Percentiles rank a stretch among this genome's conserved stretches.
Evolutionary conservation across 352 stramenopile genomes (phyloP).

Genomic region (Globisporangium alternatum): DNA sequence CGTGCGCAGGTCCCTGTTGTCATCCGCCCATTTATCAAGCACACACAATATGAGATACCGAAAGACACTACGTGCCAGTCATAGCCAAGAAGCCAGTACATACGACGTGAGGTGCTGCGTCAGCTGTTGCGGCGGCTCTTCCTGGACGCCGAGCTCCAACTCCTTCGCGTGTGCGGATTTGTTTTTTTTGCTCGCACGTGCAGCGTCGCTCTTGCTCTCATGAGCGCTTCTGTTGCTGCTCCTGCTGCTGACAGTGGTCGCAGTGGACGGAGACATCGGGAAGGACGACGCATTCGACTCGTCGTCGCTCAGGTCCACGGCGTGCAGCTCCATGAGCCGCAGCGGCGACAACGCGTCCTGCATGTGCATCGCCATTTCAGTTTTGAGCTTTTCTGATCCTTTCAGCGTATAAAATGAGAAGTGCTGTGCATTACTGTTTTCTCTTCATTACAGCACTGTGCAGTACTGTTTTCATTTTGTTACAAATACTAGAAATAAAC

Average conservation of each 20-base stretch:
- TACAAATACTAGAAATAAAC: too few relatives aligned
- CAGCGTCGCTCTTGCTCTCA: not conserved
- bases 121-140: slow-evolving; percentile 15
- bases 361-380: slow-evolving; percentile 11
- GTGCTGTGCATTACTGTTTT: too few relatives aligned
- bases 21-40: not conserved
- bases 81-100: slow-evolving; percentile 3
- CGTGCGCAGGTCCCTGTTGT: slow-evolving; percentile 44
- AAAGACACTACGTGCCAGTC: not conserved
- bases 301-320: slow-evolving; percentile 26
- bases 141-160: slow-evolving; percentile 18
- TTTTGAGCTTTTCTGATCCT: not conserved
- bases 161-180: slow-evolving; percentile 4
- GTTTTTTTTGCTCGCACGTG: slow-evolving; percentile 1
- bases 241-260: slow-evolving; percentile 18
- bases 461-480: too few relatives aligned
- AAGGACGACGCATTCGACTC: slow-evolving; percentile 12
- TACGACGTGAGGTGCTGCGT: slow-evolving; percentile 43
- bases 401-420: too few relatives aligned
- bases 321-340: slow-evolving; percentile 28
- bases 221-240: slow-evolving; percentile 4
- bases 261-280: slow-evolving; percentile 25
- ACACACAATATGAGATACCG: not conserved
- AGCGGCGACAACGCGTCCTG: slow-evolving; percentile 15
- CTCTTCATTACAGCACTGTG: not conserved